Evolutionary conservation across 768 basidiomycete genomes (phyloP), one percentile per base, ranked within the genome.

Genomic region (Floccularia luteovirens): DNA sequence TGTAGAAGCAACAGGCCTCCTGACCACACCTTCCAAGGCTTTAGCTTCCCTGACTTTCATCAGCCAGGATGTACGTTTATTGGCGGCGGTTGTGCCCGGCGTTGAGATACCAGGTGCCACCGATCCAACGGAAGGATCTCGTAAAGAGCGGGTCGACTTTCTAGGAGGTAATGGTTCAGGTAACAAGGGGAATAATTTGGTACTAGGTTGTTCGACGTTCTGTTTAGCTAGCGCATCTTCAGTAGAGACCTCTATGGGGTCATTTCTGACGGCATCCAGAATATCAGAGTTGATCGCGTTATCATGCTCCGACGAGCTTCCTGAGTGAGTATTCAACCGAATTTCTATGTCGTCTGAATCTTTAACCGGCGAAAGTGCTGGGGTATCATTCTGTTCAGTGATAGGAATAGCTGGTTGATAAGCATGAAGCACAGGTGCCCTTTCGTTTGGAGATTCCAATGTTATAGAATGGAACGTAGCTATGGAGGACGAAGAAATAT

Each of bases 41-140:
- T 82, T 82, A 19, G 70, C 78, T 51, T 85, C 82, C 24, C 85
- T 69, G 11, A 80, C 87, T 50, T 84, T 86, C 59, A 74, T 76
- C 39, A 90, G 57, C 87, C 87, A 89, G 2, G 87, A 89, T 6
- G 82, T 82, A 23, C 86, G 76, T 50, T 84, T 87, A 2, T 74
- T 76, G 7, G 64, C 65, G 20, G 58, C 54, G 16, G 61, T 52
- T 3, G 59, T 56, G n/a, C 67, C 63, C 27, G 70, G 66, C 2
- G 68, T 70, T 12, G 61, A 61, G 16, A 58, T 58, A 3, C 66
- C 64, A 16, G 62, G 43, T 23, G 56, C 47, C 24, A 48, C 49
- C 16, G 52, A 33, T 28, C 58, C 58, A 7, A 52, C 44, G 1
- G 64, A 65, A 30, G 69, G 55, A 14, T 81, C 82, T 14, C 67